Conservation (phyloP, 2,329 filamentous ascomycete species). For the Daldinia sp. region DNA sequence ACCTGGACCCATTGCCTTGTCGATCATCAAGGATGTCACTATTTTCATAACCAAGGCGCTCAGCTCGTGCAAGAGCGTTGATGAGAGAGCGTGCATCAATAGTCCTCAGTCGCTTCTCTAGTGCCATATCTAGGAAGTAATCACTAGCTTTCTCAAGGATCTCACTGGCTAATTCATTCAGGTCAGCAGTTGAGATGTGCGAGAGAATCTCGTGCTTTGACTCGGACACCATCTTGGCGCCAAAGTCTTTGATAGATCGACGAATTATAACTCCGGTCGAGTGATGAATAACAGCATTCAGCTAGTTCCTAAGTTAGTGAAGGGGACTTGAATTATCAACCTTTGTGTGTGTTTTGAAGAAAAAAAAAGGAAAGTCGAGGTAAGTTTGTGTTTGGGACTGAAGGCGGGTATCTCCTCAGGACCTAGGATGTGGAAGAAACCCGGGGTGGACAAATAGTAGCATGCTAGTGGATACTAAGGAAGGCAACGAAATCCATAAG, state of each 20-base stretch:
- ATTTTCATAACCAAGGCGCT: conserved; percentile 68
- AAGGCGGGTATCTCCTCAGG: neutral
- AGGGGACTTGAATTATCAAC: neutral
- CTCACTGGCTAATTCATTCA: conserved; percentile 60
- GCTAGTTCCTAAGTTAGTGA: conserved; percentile 49
- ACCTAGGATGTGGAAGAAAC: neutral
- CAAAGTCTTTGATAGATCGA: conserved; percentile 60
- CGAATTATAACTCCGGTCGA: conserved; percentile 55
- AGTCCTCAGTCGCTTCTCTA: conserved; percentile 64
- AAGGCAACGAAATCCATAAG: neutral
- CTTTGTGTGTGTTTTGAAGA: neutral
- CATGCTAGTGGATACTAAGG: neutral
- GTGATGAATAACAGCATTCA: conserved; percentile 64
- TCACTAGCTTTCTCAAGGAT: conserved; percentile 63
- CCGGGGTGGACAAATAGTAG: neutral
- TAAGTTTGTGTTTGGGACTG: neutral
- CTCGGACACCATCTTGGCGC: conserved; percentile 56
- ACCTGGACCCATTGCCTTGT: conserved; percentile 51
- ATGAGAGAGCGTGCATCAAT: conserved; percentile 67
- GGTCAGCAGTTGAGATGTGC: conserved; percentile 56
- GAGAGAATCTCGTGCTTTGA: conserved; percentile 58
- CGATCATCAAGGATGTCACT: conserved; percentile 62
- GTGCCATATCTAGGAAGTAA: conserved; percentile 63
- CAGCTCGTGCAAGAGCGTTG: conserved; percentile 67
- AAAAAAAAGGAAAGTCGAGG: neutral